Evolutionary conservation across 805 yeast species (phyloP).

Genomic region (Pichia gijzeniarum): DNA sequence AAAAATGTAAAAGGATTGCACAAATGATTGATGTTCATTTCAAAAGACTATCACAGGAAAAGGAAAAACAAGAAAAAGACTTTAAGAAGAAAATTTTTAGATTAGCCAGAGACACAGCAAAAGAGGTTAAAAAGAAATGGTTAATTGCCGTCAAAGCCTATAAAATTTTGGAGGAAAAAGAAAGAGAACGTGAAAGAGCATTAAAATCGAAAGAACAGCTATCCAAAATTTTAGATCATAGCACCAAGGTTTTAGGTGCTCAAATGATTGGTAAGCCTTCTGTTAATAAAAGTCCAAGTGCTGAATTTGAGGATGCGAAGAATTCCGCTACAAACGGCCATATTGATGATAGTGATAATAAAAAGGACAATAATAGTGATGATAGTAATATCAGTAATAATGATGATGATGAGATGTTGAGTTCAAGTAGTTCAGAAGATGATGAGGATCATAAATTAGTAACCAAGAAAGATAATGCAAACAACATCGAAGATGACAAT

Average conservation of each 20-base stretch:
- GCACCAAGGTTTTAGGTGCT: constrained; percentile 84
- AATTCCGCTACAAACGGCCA: no score
- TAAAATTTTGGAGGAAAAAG: constrained; percentile 64
- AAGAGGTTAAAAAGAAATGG: constrained; percentile 89
- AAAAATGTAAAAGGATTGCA: constrained; percentile 67
- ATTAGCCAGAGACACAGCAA: constrained; percentile 75
- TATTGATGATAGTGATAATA: constrained; percentile 1
- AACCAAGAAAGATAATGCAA: constrained; percentile 15
- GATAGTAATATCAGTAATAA: constrained; percentile 19
- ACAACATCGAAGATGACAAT: constrained; percentile 35
- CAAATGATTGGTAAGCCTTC: constrained; percentile 46
- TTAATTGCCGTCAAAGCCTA: constrained; percentile 77
- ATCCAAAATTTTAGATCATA: constrained; percentile 81
- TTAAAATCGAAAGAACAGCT: constrained; percentile 81
- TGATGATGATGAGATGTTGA: constrained; percentile 14
- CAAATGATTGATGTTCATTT: constrained; percentile 82
- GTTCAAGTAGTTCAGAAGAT: constrained; percentile 9
- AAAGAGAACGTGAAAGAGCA: constrained; percentile 72
- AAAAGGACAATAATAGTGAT: constrained; percentile 12
- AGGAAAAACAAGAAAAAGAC: constrained; percentile 71
- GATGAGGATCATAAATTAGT: constrained; percentile 22
- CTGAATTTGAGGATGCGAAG: constrained; percentile 11
- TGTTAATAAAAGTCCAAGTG: constrained; percentile 12
- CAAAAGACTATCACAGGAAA: constrained; percentile 80
- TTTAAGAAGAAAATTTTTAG: constrained; percentile 62